Evolutionary conservation across 306 rosid species (phyloP).

Genomic region (Cicer yamashitae): DNA sequence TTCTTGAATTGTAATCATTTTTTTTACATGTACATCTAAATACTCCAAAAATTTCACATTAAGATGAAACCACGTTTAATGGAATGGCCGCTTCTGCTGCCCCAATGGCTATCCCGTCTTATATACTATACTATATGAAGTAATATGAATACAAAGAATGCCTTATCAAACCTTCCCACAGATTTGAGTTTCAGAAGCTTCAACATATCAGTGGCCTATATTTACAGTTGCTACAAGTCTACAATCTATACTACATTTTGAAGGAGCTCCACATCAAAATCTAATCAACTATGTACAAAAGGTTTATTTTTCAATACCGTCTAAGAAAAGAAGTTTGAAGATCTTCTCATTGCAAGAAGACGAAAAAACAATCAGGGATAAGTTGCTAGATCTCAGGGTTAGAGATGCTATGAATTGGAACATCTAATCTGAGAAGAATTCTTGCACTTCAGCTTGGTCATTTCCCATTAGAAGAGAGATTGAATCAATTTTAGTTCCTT

Average conservation of each 20-base stretch:
- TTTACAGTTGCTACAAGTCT: constrained; percentile 10
- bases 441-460: constrained; percentile 66
- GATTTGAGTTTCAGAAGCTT: constrained; percentile 48
- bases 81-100: not conserved
- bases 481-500: constrained; percentile 40
- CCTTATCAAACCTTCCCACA: constrained; percentile 17
- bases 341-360: constrained; percentile 17
- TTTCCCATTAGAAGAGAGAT: constrained; percentile 45
- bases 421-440: constrained; percentile 69
- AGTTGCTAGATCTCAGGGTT: constrained; percentile 8
- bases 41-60: not conserved
- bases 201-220: constrained; percentile 45
- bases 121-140: not conserved
- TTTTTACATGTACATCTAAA: constrained; percentile 30
- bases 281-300: constrained; percentile 44
- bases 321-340: constrained; percentile 10
- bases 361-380: constrained; percentile 40
- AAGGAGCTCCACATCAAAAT: constrained; percentile 35
- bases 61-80: not conserved
- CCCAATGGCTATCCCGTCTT: constrained; percentile 20
- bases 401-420: constrained; percentile 20
- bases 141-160: not conserved
- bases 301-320: not conserved
- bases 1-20: constrained; percentile 20
- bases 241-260: constrained; percentile 9